A percentile compares a stretch with the other conserved stretches of the same genome.
phyloP scores from a whole-genome alignment of 73 alveolate genomes.

The Paramecium sonneborni region DNA sequence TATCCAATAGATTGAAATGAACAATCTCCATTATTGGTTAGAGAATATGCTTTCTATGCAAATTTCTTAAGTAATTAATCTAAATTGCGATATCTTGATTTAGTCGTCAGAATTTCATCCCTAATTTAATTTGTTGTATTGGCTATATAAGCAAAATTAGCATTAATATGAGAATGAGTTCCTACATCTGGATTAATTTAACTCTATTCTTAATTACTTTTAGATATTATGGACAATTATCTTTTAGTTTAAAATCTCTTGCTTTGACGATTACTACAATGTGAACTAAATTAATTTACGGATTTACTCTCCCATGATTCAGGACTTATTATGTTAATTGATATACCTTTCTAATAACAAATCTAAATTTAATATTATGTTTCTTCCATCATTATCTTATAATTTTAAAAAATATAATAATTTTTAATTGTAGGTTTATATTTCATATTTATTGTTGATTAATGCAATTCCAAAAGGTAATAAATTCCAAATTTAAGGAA shows the following conservation, averaged over 20 bases:
- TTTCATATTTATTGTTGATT: background rate
- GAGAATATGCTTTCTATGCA: background rate
- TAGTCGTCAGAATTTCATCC: background rate
- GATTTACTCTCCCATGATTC: conserved; percentile 16
- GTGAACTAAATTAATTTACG: background rate
- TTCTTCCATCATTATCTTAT: background rate
- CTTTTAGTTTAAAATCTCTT: background rate
- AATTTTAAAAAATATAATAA: background rate
- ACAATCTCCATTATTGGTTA: background rate
- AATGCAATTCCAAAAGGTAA: background rate
- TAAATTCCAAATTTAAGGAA: background rate
- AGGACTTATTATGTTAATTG: background rate
- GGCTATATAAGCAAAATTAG: background rate
- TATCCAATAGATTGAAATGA: background rate
- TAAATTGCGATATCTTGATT: background rate
- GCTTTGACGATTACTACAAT: conserved; percentile 2
- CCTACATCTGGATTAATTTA: conserved; percentile 15
- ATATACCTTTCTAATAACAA: background rate
- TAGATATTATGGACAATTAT: background rate
- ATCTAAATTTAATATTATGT: background rate
- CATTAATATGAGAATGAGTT: background rate
- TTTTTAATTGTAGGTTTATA: background rate
- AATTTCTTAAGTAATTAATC: background rate
- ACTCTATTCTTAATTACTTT: background rate
- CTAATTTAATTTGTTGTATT: background rate